Percentiles rank a stretch among this genome's conserved stretches.
Evolutionary conservation across 352 stramenopile species (phyloP).

Genomic region (Phytopythium montanum): DNA sequence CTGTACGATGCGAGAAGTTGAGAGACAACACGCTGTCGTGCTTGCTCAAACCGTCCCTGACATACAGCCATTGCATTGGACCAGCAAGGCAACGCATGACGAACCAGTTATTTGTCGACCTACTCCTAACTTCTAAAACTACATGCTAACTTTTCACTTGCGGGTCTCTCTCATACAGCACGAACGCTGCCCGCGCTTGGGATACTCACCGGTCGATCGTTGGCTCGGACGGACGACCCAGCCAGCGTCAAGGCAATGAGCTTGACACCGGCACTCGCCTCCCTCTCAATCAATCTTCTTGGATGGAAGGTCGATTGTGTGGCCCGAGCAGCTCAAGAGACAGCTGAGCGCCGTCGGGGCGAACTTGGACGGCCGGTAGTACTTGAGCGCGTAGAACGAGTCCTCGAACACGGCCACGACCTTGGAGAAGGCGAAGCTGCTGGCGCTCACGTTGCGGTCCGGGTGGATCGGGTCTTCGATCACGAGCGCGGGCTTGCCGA

Average conservation of each 20-base stretch:
- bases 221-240: neutral
- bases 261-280: neutral
- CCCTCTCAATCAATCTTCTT: neutral
- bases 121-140: slow-evolving; percentile 7
- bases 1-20: neutral
- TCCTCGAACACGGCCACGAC: slow-evolving; percentile 85
- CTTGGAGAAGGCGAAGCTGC: slow-evolving; percentile 83
- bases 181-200: neutral
- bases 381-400: slow-evolving; percentile 83
- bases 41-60: neutral
- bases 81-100: neutral
- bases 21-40: neutral
- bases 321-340: slow-evolving; percentile 61
- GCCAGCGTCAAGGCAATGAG: neutral
- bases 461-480: slow-evolving; percentile 89
- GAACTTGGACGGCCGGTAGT: slow-evolving; percentile 75
- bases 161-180: slow-evolving; percentile 5
- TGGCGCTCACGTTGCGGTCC: slow-evolving; percentile 83
- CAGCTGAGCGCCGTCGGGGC: slow-evolving; percentile 75
- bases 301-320: slow-evolving; percentile 20
- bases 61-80: neutral
- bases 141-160: slow-evolving; percentile 9
- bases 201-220: slow-evolving; percentile 2
- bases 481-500: slow-evolving; percentile 70
- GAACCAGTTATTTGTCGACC: neutral